phyloP scores from a whole-genome alignment of 1,284 basidiomycete genomes.

The Volvariella volvacea region DNA sequence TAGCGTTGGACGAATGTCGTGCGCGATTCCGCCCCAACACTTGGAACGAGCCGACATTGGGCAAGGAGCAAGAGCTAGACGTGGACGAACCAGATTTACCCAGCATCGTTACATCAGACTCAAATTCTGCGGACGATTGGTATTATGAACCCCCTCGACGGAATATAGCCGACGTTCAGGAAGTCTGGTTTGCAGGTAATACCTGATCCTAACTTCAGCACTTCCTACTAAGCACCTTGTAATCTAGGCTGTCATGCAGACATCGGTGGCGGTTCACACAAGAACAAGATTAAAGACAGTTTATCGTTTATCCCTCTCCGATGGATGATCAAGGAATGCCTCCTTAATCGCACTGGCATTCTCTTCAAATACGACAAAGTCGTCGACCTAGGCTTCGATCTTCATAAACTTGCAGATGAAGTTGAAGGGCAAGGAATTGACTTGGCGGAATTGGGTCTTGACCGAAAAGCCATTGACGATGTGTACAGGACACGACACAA shows the following conservation, averaged over 20 bases:
- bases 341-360: constrained; percentile 13
- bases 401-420: constrained; percentile 10
- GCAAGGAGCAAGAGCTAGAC: constrained; percentile 16
- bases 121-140: constrained; percentile 13
- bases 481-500: background rate
- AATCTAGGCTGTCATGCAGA: constrained; percentile 19
- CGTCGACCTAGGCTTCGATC: constrained; percentile 11
- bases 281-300: constrained; percentile 13
- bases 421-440: constrained; percentile 7
- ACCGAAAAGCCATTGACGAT: constrained; percentile 3
- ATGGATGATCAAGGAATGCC: constrained; percentile 20
- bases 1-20: constrained; percentile 18
- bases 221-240: background rate
- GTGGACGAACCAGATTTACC: constrained; percentile 12
- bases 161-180: constrained; percentile 14
- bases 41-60: constrained; percentile 15
- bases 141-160: constrained; percentile 14
- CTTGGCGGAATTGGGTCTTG: constrained; percentile 8
- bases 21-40: constrained; percentile 18
- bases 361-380: constrained; percentile 14
- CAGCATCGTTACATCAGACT: background rate
- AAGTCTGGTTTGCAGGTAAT: constrained; percentile 17
- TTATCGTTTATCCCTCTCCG: constrained; percentile 18
- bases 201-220: background rate
- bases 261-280: constrained; percentile 20